Evolutionary conservation across 1,139 yeast species (phyloP).

Genomic region (Suzukiozyma palmioleophila): DNA sequence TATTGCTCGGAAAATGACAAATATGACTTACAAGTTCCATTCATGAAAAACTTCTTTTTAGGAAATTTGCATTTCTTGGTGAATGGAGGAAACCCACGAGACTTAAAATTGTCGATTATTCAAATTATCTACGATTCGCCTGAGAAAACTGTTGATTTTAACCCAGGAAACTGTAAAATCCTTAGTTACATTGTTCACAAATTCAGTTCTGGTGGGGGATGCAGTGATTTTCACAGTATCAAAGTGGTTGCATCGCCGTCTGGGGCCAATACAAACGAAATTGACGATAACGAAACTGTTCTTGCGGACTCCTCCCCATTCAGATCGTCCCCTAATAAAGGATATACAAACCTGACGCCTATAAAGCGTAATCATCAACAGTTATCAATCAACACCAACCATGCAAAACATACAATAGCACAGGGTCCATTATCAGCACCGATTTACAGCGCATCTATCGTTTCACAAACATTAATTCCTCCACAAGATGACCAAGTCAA

Average conservation of each 20-base stretch:
- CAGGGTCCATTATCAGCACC: slow-evolving; percentile 39
- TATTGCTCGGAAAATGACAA: slow-evolving; percentile 12
- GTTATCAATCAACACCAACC: slow-evolving; percentile 11
- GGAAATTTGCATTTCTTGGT: slow-evolving; percentile 35
- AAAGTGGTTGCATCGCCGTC: neutral
- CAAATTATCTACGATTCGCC: slow-evolving; percentile 26
- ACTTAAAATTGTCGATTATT: slow-evolving; percentile 22
- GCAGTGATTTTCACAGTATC: neutral
- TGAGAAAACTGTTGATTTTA: slow-evolving; percentile 8
- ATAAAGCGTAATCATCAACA: slow-evolving; percentile 8
- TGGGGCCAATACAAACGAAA: slow-evolving; percentile 5
- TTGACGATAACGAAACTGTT: slow-evolving; percentile 41
- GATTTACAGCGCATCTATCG: slow-evolving; percentile 21
- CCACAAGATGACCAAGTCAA: slow-evolving; percentile 3
- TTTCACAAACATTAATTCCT: neutral
- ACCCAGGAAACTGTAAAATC: slow-evolving; percentile 14
- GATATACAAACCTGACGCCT: slow-evolving; percentile 10
- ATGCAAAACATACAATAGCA: slow-evolving; percentile 8
- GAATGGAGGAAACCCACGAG: slow-evolving; percentile 22
- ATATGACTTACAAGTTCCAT: slow-evolving; percentile 34
- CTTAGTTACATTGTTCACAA: slow-evolving; percentile 29
- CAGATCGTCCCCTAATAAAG: slow-evolving; percentile 14
- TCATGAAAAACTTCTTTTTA: slow-evolving; percentile 35
- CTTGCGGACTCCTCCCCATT: slow-evolving; percentile 39
- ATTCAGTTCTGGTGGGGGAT: slow-evolving; percentile 11